A percentile compares a stretch with the other conserved stretches of the same genome.
Conservation (phyloP, 2,329 filamentous ascomycete species). For the Cladosporium colombiae region DNA sequence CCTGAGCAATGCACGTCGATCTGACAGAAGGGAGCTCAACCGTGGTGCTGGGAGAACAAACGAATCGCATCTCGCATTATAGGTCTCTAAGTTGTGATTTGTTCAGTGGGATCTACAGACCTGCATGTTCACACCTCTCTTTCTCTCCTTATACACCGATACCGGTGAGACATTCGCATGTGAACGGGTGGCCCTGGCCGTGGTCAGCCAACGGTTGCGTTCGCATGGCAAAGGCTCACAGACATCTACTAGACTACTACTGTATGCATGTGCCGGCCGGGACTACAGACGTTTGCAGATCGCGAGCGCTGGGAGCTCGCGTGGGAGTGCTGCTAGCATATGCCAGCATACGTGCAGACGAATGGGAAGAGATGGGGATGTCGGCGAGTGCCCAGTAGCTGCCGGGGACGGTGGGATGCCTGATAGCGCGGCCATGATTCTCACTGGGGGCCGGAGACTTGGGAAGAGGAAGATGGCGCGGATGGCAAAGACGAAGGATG, state of each 20-base stretch:
- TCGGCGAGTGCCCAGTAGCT: neutral
- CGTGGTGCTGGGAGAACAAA: neutral
- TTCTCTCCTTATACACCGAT: neutral
- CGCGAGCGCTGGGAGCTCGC: constrained; percentile 14
- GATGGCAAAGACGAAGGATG: neutral
- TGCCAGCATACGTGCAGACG: neutral
- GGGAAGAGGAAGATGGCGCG: neutral
- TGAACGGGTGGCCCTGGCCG: neutral
- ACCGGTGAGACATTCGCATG: constrained; percentile 1
- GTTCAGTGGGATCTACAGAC: constrained; percentile 4
- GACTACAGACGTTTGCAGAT: constrained; percentile 1
- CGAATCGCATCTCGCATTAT: neutral
- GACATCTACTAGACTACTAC: neutral
- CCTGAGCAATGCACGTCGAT: constrained; percentile 4
- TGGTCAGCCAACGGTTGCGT: neutral
- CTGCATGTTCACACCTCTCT: neutral
- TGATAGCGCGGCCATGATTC: neutral
- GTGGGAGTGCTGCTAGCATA: neutral
- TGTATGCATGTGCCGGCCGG: constrained; percentile 8
- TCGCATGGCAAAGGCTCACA: constrained; percentile 3
- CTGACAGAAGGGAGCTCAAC: neutral
- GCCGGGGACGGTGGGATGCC: constrained; percentile 6
- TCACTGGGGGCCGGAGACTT: neutral
- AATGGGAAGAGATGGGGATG: constrained; percentile 12
- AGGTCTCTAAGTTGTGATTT: neutral